phyloP scores from a whole-genome alignment of 164 flowering plant genomes.

The Aristolochia californica region DNA sequence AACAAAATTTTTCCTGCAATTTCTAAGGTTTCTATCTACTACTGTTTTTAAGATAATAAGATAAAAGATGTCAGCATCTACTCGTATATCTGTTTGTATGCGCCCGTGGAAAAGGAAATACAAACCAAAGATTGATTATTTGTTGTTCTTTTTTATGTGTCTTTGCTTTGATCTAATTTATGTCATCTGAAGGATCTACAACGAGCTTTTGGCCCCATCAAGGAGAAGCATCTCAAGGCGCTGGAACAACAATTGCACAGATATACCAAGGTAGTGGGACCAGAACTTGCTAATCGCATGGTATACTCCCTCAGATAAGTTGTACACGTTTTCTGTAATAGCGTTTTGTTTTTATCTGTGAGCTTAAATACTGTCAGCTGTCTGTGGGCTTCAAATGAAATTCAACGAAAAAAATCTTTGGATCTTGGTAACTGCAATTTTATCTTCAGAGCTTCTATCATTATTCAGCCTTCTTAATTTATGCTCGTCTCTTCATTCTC shows the following conservation, averaged over 20 bases:
- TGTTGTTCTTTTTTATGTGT: not conserved
- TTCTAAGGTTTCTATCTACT: not conserved
- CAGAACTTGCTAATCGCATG: slow-evolving; percentile 48
- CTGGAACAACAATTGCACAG: slow-evolving; percentile 44
- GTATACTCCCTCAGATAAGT: slow-evolving; percentile 38
- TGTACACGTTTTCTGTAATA: not conserved
- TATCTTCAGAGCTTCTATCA: too few species aligned
- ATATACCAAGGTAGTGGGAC: slow-evolving; percentile 56
- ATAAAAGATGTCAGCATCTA: not conserved
- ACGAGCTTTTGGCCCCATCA: slow-evolving; percentile 13
- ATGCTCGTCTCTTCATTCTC: too few species aligned
- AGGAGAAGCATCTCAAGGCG: slow-evolving; percentile 4
- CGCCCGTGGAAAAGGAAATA: too few species aligned
- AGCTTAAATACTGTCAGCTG: too few species aligned
- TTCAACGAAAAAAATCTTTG: too few species aligned
- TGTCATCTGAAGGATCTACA: slow-evolving; percentile 44
- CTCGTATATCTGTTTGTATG: not conserved
- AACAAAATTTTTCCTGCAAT: not conserved
- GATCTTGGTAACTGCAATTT: too few species aligned
- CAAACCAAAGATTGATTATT: too few species aligned
- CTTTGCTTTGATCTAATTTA: not conserved
- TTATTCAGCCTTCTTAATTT: too few species aligned
- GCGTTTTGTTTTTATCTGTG: too few species aligned
- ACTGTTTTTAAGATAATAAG: not conserved
- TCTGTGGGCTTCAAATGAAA: too few species aligned